Evolutionary conservation across 306 rosid genomes (phyloP), one percentile per base, ranked within the genome.

Genomic region (Quercus suber): DNA sequence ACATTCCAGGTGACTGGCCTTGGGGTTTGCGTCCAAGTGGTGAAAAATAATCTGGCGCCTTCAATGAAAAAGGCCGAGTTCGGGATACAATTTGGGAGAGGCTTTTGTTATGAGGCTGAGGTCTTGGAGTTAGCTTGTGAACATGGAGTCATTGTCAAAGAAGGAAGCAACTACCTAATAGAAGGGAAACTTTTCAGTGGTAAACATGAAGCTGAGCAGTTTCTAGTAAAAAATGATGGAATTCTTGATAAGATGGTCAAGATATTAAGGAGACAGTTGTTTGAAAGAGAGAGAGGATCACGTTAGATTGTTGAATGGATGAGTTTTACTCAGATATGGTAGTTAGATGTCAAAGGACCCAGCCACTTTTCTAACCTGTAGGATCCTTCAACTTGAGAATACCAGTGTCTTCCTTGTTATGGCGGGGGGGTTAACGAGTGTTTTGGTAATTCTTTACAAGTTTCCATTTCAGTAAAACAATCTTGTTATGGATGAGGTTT

Each of bases 41-140:
- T 90, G 80, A 92, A 94, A 84, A 94, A 94, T 61, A 94, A 92
- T 80, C 84, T 94, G 69, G 96, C 96, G 41, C 91, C 92, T 33
- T 80, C 94, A 64, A 71, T 80, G 80, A 5, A 92, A 87, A 80
- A 91, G 77, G 77, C 90, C 86, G 1, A 91, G 59, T 77, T 92
- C 59, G 90, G 84, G 68, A 87, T 94, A 84, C 82, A 76, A 35
- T 94, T 92, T 73, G 99, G 97, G 70, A 85, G 80, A 77, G 97
- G 99, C 67, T 82, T 94, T 74, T 75, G 89, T 84, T 76, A 71
- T 51, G 41, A 91, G 79, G 74, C 91, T 25, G 97, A 94, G 87
- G 90, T 87, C 14, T 82, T 94, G 64, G 91, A 90, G 45, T 82
- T 92, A 88, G 97, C 92, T 69, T 87, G 93, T 85, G 91, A 92